Percentiles rank a stretch among this genome's conserved stretches.
These are phyloP conservation scores for Carpinus viminea DNA, from an alignment of 306 rosid species.

Conservation along the genomic window DNA sequence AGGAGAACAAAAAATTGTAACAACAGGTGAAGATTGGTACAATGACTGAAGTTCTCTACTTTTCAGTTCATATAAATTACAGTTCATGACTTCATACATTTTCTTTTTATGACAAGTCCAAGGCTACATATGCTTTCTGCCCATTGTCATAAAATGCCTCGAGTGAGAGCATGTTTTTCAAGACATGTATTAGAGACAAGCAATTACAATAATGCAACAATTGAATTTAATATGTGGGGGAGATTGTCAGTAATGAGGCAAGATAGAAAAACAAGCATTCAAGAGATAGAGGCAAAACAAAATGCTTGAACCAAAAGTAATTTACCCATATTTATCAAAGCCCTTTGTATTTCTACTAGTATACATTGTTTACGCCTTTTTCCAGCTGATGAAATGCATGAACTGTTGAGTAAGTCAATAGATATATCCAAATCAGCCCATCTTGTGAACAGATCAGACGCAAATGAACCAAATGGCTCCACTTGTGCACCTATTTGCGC, in stretches of 20 bases:
- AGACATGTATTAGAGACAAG: not conserved
- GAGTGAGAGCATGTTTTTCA: not conserved
- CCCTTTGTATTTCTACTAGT: slow-evolving; percentile 48
- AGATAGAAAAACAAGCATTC: slow-evolving; percentile 4
- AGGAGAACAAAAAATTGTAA: not conserved
- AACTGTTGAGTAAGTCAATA: slow-evolving; percentile 61
- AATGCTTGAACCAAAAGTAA: slow-evolving; percentile 27
- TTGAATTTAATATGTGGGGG: not conserved
- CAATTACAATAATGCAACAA: not conserved
- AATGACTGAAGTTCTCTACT: slow-evolving; percentile 8
- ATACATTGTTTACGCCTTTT: slow-evolving; percentile 56
- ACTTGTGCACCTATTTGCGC: slow-evolving; percentile 78
- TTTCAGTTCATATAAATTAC: slow-evolving; percentile 2
- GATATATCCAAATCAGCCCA: slow-evolving; percentile 97
- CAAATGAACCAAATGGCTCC: slow-evolving; percentile 94
- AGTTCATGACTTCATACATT: not conserved
- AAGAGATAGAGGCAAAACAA: not conserved
- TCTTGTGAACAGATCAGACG: slow-evolving; percentile 68
- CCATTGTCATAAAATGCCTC: slow-evolving; percentile 1
- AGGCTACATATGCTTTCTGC: not conserved
- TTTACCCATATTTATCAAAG: slow-evolving; percentile 63
- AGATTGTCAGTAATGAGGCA: not conserved
- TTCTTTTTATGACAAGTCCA: not conserved
- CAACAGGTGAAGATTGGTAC: slow-evolving; percentile 10
- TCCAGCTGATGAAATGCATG: slow-evolving; percentile 57